phyloP scores from a whole-genome alignment of 75 land plant species.

The Sequoia sempervirens region DNA sequence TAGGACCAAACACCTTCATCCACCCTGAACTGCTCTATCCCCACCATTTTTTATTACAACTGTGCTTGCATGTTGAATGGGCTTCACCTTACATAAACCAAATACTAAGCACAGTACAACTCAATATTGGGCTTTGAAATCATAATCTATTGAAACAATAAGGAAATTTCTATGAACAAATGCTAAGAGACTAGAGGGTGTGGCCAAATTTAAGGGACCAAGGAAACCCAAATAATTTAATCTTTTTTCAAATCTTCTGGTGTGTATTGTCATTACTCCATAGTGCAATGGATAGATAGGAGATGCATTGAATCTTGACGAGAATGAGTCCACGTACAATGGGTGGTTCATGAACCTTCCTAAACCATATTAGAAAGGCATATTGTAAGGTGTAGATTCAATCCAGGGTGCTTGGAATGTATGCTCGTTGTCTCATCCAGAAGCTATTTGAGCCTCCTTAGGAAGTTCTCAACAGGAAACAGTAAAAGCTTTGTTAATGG shows the following conservation, averaged over 20 bases:
- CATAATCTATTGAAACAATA: no score
- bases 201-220: neutral
- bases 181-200: neutral
- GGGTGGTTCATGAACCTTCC: neutral
- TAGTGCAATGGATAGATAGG: neutral
- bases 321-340: neutral
- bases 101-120: no score
- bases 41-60: neutral
- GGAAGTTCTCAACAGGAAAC: no score
- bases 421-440: no score
- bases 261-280: neutral
- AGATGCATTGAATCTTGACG: neutral
- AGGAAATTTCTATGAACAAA: no score
- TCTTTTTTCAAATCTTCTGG: neutral
- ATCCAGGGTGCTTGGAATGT: no score
- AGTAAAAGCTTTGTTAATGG: no score
- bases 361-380: neutral
- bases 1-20: constrained; percentile 39
- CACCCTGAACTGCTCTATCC: neutral
- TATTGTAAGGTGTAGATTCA: no score
- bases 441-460: no score
- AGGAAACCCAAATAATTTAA: neutral
- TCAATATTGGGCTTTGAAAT: no score
- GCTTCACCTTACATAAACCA: no score
- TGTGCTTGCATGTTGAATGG: no score